Base-by-base conservation (phyloP, 371 early-diverging fungal genomes). In the Circinella umbellata region DNA sequence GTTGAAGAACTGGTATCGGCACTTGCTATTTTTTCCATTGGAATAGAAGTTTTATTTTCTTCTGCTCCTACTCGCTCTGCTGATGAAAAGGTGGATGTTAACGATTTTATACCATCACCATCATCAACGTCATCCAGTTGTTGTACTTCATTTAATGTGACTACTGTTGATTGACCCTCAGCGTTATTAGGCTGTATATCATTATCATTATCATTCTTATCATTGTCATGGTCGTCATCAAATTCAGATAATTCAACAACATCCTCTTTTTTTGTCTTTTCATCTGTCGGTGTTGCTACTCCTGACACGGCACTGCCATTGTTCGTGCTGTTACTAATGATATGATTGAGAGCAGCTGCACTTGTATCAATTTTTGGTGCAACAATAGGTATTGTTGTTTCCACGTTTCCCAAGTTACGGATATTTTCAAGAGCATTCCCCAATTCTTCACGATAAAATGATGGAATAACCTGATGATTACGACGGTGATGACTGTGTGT, bases 341-440 rank as follows among this genome's bases (percentile, higher is more conserved):
- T 49, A 57, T 46, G 1, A 48, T 36, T 54, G 61, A 27, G 18
- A 49, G 42, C 37, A 35, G 53, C 46, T 46, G 20, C 10, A 35
- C 59, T 37, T 14, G 59, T 39, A 17, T 55, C 67, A 18, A 27
- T 61, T 48, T 53, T 49, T 35, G 63, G 38, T 8, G 68, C 46
- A 27, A 38, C 63, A 20, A 61, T 38, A 13, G 61, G 62, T 38
- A 68, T 68, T 5, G 53, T 68, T 14, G 60, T 27, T n/a, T 46
- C 63, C n/a, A 39, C 15, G 1, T 36, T 5, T 5, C 5, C n/a
- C 51, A n/a, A 13, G 14, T 51, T n/a, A 15, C n/a, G 36, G 3
- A 62, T 38, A n/a, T 14, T 57, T 8, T 57, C 27, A 10, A 34
- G 18, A 5, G 27, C 35, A 10, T 14, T 27, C 7, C 14, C 57